Evolutionary conservation across 257 asterid species (phyloP), one percentile per base, ranked within the genome.

Genomic region (Echium plantagineum): DNA sequence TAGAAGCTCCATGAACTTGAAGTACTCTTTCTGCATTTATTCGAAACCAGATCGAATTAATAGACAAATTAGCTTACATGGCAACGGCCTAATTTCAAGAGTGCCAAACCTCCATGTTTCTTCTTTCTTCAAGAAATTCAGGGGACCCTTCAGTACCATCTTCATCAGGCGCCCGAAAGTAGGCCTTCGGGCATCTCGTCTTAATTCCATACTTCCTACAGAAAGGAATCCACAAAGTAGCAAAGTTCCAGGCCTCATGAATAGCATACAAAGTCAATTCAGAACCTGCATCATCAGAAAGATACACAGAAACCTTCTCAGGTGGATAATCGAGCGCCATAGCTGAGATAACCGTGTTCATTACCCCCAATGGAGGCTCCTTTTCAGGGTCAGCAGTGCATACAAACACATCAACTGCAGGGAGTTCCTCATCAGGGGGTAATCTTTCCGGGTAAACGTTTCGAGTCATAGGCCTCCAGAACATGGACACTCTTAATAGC

Each of bases 291-390:
- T 86, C 94, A 42, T 86, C 95, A 0, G 94, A 77, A 17, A 84
- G 73, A 69, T 81, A 86, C 0, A 84, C 78, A 0, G 72, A 69
- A 21, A 86, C 79, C 77, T 84, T 86, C 0, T 75, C 69, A 0
- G 77, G 66, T 0, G 95, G 94, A 46, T 86, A 86, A 51, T 86
- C 90, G 2, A 86, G 78, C 4, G 87, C 85, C 90, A 83, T 61
- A 7, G 87, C 90, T 6, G 95, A 86, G 32, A 86, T 28, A 17
- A 86, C 82, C n/a, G 94, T 86, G 73, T 86, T 86, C 95, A 86
- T 80, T 18, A 86, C 90, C 2, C 57, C 74, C 46, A 80, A 42
- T 10, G 69, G 62, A 0, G 95, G 95, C 69, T 86, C 95, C 49
- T 80, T 81, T 3, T 21, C 24, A 0, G 87, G 81, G 52, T 86